Conservation (phyloP, 352 stramenopile species). For the Pythium biforme region DNA sequence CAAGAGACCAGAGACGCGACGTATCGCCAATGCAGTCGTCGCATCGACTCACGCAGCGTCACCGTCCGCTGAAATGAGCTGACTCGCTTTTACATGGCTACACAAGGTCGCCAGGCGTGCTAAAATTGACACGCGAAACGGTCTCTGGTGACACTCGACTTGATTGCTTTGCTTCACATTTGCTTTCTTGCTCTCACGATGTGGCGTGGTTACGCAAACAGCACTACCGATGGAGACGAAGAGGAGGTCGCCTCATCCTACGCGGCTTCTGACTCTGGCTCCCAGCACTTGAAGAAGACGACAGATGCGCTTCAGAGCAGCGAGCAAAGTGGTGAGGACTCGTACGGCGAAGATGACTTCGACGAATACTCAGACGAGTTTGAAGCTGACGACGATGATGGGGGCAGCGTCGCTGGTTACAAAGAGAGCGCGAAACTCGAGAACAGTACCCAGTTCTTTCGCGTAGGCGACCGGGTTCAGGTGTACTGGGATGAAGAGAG, state of each 20-base stretch:
- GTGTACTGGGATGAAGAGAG: constrained; percentile 46
- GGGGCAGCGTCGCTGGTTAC: background rate
- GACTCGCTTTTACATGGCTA: background rate
- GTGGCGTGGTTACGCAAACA: background rate
- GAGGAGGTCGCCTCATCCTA: constrained; percentile 12
- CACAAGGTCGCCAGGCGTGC: background rate
- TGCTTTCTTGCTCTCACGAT: background rate
- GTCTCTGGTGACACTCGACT: background rate
- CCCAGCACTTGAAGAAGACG: background rate
- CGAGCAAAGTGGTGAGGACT: constrained; percentile 2
- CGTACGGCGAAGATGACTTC: constrained; percentile 44
- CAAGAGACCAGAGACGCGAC: background rate
- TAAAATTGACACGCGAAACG: constrained; percentile 5
- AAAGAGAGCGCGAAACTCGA: too few species aligned
- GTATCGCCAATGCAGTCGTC: background rate
- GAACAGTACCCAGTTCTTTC: background rate
- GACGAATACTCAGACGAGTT: constrained; percentile 59
- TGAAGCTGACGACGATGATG: constrained; percentile 29
- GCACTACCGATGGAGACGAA: background rate
- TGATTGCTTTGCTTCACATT: background rate
- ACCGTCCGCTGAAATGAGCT: constrained; percentile 1
- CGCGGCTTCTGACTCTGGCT: background rate
- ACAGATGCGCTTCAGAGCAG: background rate
- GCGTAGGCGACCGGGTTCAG: constrained; percentile 35
- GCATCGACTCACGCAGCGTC: constrained; percentile 1